A percentile compares a stretch with the other conserved stretches of the same genome.
phyloP scores from a whole-genome alignment of 805 yeast genomes.

The Lachancea kluyveri region DNA sequence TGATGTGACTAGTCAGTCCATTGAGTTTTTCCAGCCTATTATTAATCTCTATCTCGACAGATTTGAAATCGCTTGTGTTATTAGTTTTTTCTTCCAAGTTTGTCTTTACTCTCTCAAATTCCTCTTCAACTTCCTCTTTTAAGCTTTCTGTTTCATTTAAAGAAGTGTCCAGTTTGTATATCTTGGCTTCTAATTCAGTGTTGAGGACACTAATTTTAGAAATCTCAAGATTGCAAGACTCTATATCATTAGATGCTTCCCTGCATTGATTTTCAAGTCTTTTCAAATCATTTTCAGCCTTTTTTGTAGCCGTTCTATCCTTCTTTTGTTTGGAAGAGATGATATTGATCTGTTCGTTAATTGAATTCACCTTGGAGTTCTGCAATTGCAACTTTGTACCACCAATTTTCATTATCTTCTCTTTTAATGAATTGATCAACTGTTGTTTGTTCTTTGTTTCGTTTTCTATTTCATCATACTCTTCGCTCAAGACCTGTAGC shows the following conservation, averaged over 20 bases:
- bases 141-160: conserved; percentile 25
- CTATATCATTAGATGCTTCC: conserved; percentile 44
- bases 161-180: conserved; percentile 30
- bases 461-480: conserved; percentile 40
- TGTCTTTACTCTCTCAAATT: conserved; percentile 37
- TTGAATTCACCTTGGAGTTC: conserved; percentile 73
- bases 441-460: conserved; percentile 47
- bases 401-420: conserved; percentile 82
- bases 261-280: conserved; percentile 44
- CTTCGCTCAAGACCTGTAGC: conserved; percentile 32
- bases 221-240: conserved; percentile 33
- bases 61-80: conserved; percentile 50
- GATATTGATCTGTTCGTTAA: conserved; percentile 59
- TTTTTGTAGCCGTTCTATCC: conserved; percentile 50
- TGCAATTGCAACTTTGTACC: conserved; percentile 80
- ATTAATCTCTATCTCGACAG: conserved; percentile 60
- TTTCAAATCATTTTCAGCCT: conserved; percentile 56
- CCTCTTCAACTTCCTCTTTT: conserved; percentile 36
- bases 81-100: conserved; percentile 35
- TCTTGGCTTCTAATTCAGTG: conserved; percentile 19
- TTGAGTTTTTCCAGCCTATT: conserved; percentile 57
- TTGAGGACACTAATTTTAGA: conserved; percentile 5
- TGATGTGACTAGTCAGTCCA: conserved; percentile 32
- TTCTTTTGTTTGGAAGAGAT: conserved; percentile 49
- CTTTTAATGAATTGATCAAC: conserved; percentile 57